A percentile compares a stretch with the other conserved stretches of the same genome.
phyloP scores from a whole-genome alignment of 345 rosid genomes.

The Syzygium grande region DNA sequence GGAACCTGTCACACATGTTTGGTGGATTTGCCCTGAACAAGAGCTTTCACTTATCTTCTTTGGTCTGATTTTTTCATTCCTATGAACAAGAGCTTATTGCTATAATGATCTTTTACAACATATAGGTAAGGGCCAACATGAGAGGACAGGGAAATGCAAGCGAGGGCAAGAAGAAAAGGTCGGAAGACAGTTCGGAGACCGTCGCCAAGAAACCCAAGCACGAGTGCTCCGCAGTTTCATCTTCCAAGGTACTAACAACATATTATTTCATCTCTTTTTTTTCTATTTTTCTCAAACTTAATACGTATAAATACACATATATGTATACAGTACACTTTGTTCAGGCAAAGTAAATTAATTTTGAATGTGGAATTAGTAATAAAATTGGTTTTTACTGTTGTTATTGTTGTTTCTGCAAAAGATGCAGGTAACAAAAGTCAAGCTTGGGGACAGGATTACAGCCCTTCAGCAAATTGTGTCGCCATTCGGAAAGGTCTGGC shows the following conservation, averaged over 20 bases:
- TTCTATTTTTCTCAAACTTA: neutral
- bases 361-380: neutral
- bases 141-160: constrained; percentile 32
- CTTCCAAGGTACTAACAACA: constrained; percentile 43
- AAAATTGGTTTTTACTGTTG: neutral
- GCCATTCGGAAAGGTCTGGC: constrained; percentile 86
- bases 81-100: neutral
- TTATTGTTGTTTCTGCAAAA: neutral
- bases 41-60: neutral
- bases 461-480: constrained; percentile 96
- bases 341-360: neutral
- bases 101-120: constrained; percentile 14
- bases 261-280: neutral
- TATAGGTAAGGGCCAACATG: constrained; percentile 5
- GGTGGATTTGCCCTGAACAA: neutral
- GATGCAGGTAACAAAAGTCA: constrained; percentile 75
- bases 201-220: constrained; percentile 17
- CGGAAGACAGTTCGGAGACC: constrained; percentile 34
- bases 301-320: neutral
- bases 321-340: neutral
- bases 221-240: constrained; percentile 41
- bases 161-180: constrained; percentile 62
- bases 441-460: constrained; percentile 76
- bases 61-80: neutral
- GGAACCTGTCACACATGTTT: neutral